Conservation (phyloP, 768 basidiomycete species). For the Termitomyces sp. region DNA sequence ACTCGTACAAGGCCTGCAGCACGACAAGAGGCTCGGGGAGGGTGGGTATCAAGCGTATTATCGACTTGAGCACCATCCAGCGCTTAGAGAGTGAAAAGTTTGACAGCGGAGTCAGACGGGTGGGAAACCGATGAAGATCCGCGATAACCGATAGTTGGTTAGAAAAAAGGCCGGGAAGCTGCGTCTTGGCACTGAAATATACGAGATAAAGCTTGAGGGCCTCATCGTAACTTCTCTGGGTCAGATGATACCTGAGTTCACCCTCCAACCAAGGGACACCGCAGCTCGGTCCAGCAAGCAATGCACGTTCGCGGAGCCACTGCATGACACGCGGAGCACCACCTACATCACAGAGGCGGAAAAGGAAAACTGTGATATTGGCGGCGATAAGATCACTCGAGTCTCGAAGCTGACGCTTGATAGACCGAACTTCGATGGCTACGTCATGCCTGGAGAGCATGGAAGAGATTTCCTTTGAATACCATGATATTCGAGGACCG, state of each 20-base stretch:
- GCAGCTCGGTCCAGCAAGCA: neutral
- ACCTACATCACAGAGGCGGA: conserved; percentile 6
- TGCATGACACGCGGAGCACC: conserved; percentile 1
- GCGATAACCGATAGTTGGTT: conserved; percentile 1
- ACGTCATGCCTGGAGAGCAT: conserved; percentile 4
- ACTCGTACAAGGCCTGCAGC: conserved; percentile 11
- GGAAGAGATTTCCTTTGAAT: neutral
- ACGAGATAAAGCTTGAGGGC: conserved; percentile 10
- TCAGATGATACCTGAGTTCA: conserved; percentile 7
- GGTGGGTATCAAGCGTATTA: conserved; percentile 11
- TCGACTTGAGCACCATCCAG: conserved; percentile 15
- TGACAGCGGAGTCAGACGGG: neutral
- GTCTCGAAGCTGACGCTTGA: conserved; percentile 4
- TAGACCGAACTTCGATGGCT: conserved; percentile 5
- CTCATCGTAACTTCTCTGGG: conserved; percentile 8
- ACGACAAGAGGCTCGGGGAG: conserved; percentile 10
- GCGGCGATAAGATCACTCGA: neutral
- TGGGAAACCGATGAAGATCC: neutral
- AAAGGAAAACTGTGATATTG: conserved; percentile 6
- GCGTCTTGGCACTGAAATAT: neutral
- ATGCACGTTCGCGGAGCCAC: conserved; percentile 9
- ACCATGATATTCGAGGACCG: neutral
- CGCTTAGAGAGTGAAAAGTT: conserved; percentile 1
- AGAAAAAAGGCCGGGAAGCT: conserved; percentile 7
- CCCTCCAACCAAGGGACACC: conserved; percentile 12